Evolutionary conservation across 139 green algal species (phyloP).

Genomic region (Microglena sp.): DNA sequence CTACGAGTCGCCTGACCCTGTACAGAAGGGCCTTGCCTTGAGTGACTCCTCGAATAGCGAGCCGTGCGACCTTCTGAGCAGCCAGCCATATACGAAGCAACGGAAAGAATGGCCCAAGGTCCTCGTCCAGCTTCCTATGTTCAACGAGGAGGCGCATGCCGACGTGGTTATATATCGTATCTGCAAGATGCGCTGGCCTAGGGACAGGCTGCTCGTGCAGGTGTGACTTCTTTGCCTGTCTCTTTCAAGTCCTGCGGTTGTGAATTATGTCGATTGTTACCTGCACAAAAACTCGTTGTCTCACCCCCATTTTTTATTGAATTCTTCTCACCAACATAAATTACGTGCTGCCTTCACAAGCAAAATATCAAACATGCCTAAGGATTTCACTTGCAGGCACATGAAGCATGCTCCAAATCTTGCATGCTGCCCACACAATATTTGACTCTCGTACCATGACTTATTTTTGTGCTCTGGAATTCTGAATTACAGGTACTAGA

Average conservation of each 20-base stretch:
- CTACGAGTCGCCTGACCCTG: no score
- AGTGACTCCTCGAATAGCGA: no score
- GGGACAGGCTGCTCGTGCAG: constrained; percentile 41
- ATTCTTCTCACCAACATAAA: no score
- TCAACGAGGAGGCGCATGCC: constrained; percentile 36
- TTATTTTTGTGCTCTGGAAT: no score
- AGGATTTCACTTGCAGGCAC: not conserved
- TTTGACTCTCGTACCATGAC: no score
- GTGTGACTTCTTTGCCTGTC: no score
- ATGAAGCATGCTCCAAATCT: not conserved
- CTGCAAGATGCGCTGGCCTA: constrained; percentile 42
- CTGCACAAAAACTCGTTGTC: not conserved
- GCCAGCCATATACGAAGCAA: no score
- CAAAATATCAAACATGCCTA: not conserved
- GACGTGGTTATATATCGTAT: constrained; percentile 38
- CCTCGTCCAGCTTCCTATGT: constrained; percentile 35
- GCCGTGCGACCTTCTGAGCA: no score
- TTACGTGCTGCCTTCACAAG: no score
- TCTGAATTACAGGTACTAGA: constrained; percentile 44
- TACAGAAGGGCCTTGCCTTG: no score
- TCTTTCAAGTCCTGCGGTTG: no score
- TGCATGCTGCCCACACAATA: no score
- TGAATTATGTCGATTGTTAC: not conserved
- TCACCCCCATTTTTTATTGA: not conserved
- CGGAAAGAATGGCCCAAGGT: not conserved